Percentiles rank a stretch among this genome's conserved stretches.
These are phyloP conservation scores for Exophiala sp. DNA, from an alignment of 2,329 filamentous ascomycete species.

Conservation along the genomic window DNA sequence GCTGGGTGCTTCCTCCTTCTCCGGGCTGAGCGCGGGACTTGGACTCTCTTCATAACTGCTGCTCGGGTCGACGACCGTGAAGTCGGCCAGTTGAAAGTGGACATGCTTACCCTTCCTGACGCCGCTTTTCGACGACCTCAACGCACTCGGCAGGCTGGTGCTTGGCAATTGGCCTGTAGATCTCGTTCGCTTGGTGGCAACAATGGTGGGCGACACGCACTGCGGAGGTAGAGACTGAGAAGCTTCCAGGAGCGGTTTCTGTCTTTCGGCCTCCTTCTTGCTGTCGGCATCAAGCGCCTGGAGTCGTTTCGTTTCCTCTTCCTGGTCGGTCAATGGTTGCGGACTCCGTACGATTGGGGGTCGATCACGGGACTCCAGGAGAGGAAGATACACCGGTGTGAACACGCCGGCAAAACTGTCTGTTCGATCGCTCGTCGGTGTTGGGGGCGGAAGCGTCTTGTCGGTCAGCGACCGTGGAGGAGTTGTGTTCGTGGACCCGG, in stretches of 20 bases:
- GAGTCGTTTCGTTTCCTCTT: conserved; percentile 15
- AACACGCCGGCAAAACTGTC: conserved; percentile 26
- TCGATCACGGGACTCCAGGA: conserved; percentile 24
- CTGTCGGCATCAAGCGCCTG: conserved; percentile 10
- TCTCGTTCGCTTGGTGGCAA: conserved; percentile 9
- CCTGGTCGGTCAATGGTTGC: conserved; percentile 2
- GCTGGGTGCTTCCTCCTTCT: conserved; percentile 2
- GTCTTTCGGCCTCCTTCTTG: conserved; percentile 12
- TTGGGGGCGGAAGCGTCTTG: conserved; percentile 10
- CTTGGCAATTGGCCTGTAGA: conserved; percentile 15
- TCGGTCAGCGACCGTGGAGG: conserved; percentile 9
- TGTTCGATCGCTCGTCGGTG: conserved; percentile 14
- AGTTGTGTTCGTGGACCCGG: conserved; percentile 5
- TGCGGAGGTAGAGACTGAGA: conserved; percentile 18
- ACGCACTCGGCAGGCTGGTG: conserved; percentile 22
- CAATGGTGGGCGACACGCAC: conserved; percentile 14
- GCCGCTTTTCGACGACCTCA: conserved; percentile 20
- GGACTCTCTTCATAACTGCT: conserved; percentile 27
- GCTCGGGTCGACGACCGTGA: conserved; percentile 27
- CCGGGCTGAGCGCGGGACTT: conserved; percentile 12
- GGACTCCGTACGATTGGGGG: conserved; percentile 4
- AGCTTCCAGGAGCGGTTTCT: conserved; percentile 4
- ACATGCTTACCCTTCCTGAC: conserved; percentile 27
- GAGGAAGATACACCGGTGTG: conserved; percentile 23
- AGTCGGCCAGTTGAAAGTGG: conserved; percentile 28